Percentiles rank a stretch among this genome's conserved stretches.
These are phyloP conservation scores for Naegleria fowleri DNA, from an alignment of 208 protist species.

Conservation along the genomic window DNA sequence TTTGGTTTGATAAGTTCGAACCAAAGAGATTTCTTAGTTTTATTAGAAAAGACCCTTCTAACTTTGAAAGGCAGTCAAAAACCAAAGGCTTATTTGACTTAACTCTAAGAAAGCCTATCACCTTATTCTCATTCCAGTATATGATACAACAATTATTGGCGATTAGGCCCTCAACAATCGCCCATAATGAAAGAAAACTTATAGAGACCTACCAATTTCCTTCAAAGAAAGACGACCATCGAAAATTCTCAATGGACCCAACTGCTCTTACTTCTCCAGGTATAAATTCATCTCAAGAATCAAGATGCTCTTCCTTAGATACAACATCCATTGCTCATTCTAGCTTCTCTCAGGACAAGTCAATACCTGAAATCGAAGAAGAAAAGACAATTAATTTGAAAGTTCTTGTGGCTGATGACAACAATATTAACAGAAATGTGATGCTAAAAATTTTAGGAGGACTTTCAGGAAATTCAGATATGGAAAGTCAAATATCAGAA, in stretches of 20 bases:
- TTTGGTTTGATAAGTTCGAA: constrained; percentile 5
- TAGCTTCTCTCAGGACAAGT: no score
- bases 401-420: not conserved
- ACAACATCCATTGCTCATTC: no score
- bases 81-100: not conserved
- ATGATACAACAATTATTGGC: constrained; percentile 2
- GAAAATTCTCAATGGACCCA: not conserved
- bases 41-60: not conserved
- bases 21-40: not conserved
- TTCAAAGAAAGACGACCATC: not conserved
- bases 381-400: not conserved
- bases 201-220: not conserved
- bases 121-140: not conserved
- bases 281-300: not conserved
- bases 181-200: not conserved
- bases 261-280: not conserved
- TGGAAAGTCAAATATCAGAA: not conserved
- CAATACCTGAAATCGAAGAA: not conserved
- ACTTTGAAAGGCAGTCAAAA: not conserved
- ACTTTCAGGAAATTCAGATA: not conserved
- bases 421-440: not conserved
- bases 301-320: not conserved
- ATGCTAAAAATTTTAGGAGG: not conserved
- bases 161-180: not conserved
- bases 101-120: not conserved